Conservation (phyloP, 306 rosid species). For the Quercus gilva region DNA sequence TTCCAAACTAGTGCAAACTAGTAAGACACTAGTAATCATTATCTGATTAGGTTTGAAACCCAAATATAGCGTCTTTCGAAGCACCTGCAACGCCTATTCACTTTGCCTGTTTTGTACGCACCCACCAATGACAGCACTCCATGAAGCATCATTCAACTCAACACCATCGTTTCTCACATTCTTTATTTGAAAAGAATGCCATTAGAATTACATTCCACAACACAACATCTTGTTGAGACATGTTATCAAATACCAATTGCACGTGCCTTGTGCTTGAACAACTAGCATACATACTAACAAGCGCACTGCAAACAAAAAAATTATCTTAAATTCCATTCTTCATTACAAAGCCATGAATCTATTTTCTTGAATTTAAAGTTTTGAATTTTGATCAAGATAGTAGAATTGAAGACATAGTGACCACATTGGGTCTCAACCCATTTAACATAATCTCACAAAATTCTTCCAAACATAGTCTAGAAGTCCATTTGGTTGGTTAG, state of each 20-base stretch:
- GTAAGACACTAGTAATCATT: constrained; percentile 43
- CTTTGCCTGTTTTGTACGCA: constrained; percentile 43
- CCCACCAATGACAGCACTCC: constrained; percentile 59
- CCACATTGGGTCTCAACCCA: constrained; percentile 32
- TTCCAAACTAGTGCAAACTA: constrained; percentile 47
- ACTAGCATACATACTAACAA: constrained; percentile 47
- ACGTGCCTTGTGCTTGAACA: constrained; percentile 40
- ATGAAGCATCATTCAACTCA: constrained; percentile 38
- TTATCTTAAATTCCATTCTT: constrained; percentile 34
- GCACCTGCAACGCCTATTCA: constrained; percentile 40
- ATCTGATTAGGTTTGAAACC: constrained; percentile 52
- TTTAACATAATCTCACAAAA: constrained; percentile 33
- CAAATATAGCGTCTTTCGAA: constrained; percentile 44
- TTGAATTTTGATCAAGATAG: constrained; percentile 40
- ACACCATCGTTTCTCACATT: constrained; percentile 34
- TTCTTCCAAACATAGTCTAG: constrained; percentile 19
- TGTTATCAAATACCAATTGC: constrained; percentile 36
- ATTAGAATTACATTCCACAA: constrained; percentile 54
- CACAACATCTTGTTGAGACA: constrained; percentile 44
- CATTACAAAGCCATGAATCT: constrained; percentile 44
- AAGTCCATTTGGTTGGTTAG: no score
- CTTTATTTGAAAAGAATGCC: constrained; percentile 41
- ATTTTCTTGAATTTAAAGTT: constrained; percentile 32
- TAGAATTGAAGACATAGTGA: constrained; percentile 41
- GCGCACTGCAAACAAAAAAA: constrained; percentile 38